Percentiles rank a stretch among this genome's conserved stretches.
Evolutionary conservation across 2,329 filamentous ascomycete genomes (phyloP).

Genomic region (Thielaviopsis populi): DNA sequence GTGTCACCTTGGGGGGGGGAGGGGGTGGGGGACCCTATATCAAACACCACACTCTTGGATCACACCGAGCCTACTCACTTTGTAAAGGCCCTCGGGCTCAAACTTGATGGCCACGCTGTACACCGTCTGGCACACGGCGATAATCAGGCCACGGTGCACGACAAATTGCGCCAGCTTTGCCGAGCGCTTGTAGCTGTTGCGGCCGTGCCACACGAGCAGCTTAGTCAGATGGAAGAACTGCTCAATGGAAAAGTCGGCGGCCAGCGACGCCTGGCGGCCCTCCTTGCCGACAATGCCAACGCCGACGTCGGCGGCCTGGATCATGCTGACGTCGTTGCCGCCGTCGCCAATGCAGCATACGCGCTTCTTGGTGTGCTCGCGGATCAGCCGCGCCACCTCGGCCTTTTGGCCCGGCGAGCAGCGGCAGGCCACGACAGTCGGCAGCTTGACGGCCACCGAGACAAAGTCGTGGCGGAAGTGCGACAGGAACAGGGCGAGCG

Average conservation of each 20-base stretch:
- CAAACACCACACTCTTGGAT: no score
- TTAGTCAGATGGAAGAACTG: conserved; percentile 94
- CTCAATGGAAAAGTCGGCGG: conserved; percentile 91
- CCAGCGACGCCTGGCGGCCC: conserved; percentile 82
- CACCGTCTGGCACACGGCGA: conserved; percentile 91
- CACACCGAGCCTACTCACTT: conserved; percentile 35
- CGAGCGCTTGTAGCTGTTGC: conserved; percentile 90
- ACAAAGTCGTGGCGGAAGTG: conserved; percentile 79
- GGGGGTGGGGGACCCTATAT: no score
- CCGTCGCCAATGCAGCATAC: conserved; percentile 97
- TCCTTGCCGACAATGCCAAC: conserved; percentile 98
- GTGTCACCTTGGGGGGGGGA: no score
- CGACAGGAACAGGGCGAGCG: conserved; percentile 64
- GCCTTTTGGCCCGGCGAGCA: conserved; percentile 97
- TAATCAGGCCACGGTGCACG: conserved; percentile 91
- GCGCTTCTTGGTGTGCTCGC: conserved; percentile 80
- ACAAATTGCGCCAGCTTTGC: conserved; percentile 96
- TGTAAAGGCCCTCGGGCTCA: conserved; percentile 87
- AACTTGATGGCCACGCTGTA: conserved; percentile 88
- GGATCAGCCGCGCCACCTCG: conserved; percentile 80
- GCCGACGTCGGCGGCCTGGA: conserved; percentile 93
- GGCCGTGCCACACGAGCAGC: conserved; percentile 94
- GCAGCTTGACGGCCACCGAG: conserved; percentile 69
- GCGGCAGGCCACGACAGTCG: conserved; percentile 86
- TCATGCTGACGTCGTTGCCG: conserved; percentile 98